Base-by-base conservation (phyloP, 345 rosid genomes). In the Hirschfeldia incana region DNA sequence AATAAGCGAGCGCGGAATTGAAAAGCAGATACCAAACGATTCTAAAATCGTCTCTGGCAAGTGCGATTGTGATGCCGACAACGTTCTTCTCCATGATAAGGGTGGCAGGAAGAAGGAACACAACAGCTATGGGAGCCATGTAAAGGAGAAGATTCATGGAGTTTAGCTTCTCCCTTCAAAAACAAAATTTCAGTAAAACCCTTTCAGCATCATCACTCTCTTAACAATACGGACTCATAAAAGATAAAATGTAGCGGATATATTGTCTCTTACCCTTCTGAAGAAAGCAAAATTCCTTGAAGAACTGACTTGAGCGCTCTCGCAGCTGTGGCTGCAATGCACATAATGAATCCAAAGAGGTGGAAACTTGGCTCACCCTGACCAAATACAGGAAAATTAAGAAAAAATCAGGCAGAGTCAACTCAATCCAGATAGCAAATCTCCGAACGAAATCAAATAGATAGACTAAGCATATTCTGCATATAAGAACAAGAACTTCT, bases 361-460 rank as follows among this genome's bases (percentile, higher is more conserved):
- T 88, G 87, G 82, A 92, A 92, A 78, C 90, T 91, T 15, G 97
- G 97, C 66, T 91, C 94, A 62, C 91, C 85, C 94, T 89, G 65
- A 36, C 59, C 42, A 4, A 37, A 64, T 32, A 42, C 30, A 53
- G 1, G 7, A 67, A 15, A 60, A 69, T 5, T 3, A 17, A 69
- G 67, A 2, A 4, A 57, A 66, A 34, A 36, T 60, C 28, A 80
- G 37, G 53, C 10, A 61, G 7, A 67, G 63, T 37, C 39, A 58
- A 67, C 3, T 3, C 59, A 66, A 67, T 1, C 42, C 4, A 75
- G 60, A 34, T 8, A 70, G 6, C 1, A 9, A 53, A 71, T 26
- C 60, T 59, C 67, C 8, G 11, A 39, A 34, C 27, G 32, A 37
- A 57, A 55, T 62, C 28, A 69, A 62, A 65, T 0, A 10, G 30